Base-by-base conservation (phyloP, 2,329 filamentous ascomycete species). In the Colletotrichum higginsianum region DNA sequence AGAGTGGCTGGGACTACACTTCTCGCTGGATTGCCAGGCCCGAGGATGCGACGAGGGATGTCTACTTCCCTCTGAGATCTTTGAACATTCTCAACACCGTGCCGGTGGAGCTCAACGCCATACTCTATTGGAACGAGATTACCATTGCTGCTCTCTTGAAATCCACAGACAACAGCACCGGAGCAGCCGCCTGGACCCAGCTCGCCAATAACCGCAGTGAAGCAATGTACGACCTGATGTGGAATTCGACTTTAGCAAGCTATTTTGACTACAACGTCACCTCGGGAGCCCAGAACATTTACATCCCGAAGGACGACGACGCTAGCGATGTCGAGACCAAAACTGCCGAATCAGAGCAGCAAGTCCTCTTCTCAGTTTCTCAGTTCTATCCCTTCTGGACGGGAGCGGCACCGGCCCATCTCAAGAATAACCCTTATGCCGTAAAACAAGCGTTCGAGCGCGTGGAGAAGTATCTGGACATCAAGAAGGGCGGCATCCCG, bases 241-340 rank as follows among this genome's bases (percentile, higher is more conserved):
- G 91, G 91, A 92, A 92, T 78, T 81, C 86, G 40, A 89, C 87
- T 8, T 84, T 89, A 72, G 88, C 83, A 79, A 86, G 86, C 79
- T 93, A 92, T 82, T 93, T 92, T 76, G 91, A 93, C 83, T 92
- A 89, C 83, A 93, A 93, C 81, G 73, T 90, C 40, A 92, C 90
- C 0, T 88, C 89, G 0, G 80, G 79, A 12, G 79, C 84, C 1
- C 90, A 91, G 72, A 85, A 89, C 74, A 79, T 88, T 44, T 92
- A 86, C 75, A 81, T 88, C 16, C 84, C 86, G 2, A 78, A 79
- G 11, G 88, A 90, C 73, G 75, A 80, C 4, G 85, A 88, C 73
- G 79, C 85, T 1, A 81, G 82, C 11, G 73, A 81, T 4, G 76
- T 80, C 44, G 85, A 87, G 44, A 83, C 75, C 6, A 76, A 79